phyloP scores from a whole-genome alignment of 805 yeast species.

The Candida broadrunensis region DNA sequence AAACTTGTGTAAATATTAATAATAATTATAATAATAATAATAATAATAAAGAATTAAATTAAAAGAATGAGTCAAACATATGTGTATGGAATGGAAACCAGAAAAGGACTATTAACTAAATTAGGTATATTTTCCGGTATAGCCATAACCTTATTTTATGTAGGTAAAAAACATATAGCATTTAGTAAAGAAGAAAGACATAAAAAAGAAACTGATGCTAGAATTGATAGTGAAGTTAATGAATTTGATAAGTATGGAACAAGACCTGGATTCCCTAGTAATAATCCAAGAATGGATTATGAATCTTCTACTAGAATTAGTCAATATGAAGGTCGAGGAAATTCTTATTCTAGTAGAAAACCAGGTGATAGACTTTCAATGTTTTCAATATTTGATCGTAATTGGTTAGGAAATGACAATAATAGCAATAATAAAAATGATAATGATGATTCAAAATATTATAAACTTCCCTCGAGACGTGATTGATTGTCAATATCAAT shows the following conservation, averaged over 20 bases:
- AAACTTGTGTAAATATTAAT: too few relatives aligned
- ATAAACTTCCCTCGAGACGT: conserved; percentile 2
- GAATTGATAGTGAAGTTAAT: conserved; percentile 23
- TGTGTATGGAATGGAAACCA: conserved; percentile 35
- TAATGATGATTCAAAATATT: conserved; percentile 5
- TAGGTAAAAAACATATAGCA: conserved; percentile 37
- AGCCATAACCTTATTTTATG: conserved; percentile 28
- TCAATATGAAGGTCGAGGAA: conserved; percentile 67
- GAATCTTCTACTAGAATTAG: conserved; percentile 48
- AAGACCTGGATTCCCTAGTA: conserved; percentile 55
- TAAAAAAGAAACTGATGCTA: conserved; percentile 31
- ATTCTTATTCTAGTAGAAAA: conserved; percentile 54
- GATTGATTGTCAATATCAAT: too few relatives aligned
- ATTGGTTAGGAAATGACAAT: not conserved
- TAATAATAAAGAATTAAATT: too few relatives aligned
- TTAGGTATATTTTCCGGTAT: conserved; percentile 27
- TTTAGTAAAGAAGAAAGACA: conserved; percentile 32
- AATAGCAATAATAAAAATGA: not conserved
- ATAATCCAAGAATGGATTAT: conserved; percentile 27
- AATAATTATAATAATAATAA: too few relatives aligned
- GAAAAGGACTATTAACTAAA: conserved; percentile 31
- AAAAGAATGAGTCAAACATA: too few relatives aligned
- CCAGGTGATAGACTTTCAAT: conserved; percentile 51
- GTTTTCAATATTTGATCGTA: conserved; percentile 19
- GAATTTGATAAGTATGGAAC: conserved; percentile 31